Evolutionary conservation across 2,329 filamentous ascomycete species (phyloP).

Genomic region (Aspergillus cejpii): DNA sequence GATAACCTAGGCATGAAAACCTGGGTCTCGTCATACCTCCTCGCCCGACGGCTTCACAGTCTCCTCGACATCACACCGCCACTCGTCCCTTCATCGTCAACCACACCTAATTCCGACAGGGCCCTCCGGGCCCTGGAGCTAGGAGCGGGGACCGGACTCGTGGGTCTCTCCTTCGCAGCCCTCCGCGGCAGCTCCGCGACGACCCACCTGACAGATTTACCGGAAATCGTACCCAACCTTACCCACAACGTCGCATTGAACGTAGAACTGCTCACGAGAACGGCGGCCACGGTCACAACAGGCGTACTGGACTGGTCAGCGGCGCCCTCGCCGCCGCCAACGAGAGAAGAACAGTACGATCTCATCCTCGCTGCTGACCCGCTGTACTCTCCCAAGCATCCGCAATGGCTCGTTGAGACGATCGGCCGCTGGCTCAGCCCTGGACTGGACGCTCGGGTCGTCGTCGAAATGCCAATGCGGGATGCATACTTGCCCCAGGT

Average conservation of each 20-base stretch:
- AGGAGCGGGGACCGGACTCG: conserved; percentile 83
- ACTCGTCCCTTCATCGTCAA: conserved; percentile 25
- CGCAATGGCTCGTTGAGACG: conserved; percentile 62
- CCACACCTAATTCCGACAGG: conserved; percentile 15
- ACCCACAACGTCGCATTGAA: conserved; percentile 66
- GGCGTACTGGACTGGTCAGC: conserved; percentile 67
- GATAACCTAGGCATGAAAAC: conserved; percentile 91
- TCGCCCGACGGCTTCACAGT: conserved; percentile 61
- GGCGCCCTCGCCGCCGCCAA: conserved; percentile 22
- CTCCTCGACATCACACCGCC: conserved; percentile 35
- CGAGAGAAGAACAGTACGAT: conserved; percentile 41
- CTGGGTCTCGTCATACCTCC: conserved; percentile 84
- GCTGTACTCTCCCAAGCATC: conserved; percentile 79
- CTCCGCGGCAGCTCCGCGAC: conserved; percentile 51
- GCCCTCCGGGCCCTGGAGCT: conserved; percentile 60
- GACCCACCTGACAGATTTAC: conserved; percentile 74
- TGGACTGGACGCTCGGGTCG: conserved; percentile 53
- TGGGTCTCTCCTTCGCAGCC: conserved; percentile 76
- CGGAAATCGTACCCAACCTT: conserved; percentile 76
- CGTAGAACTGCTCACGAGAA: conserved; percentile 46
- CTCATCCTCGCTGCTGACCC: conserved; percentile 80
- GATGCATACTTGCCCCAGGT: conserved; percentile 61
- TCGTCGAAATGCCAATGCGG: conserved; percentile 75
- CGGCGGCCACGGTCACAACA: conserved; percentile 54
- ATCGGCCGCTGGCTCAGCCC: conserved; percentile 61